Conservation (phyloP, 768 basidiomycete genomes). For the Rhodotorula graminis region DNA sequence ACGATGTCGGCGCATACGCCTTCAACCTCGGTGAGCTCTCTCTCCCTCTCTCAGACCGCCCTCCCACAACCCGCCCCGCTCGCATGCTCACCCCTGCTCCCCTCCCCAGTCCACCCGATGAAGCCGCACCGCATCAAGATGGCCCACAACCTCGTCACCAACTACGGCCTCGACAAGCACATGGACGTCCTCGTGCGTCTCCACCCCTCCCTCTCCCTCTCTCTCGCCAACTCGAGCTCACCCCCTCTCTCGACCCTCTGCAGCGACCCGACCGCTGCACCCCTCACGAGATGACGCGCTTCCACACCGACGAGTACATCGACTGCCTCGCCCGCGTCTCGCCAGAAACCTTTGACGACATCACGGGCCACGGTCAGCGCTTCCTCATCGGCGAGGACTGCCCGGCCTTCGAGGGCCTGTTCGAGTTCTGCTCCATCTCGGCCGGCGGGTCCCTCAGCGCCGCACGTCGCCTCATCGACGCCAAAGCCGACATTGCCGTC, state of each 20-base stretch:
- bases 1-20: constrained; percentile 36
- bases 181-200: constrained; percentile 80
- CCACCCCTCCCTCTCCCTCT: not conserved
- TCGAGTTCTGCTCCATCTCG: constrained; percentile 94
- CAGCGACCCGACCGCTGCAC: constrained; percentile 68
- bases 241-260: not conserved
- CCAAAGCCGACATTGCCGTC: constrained; percentile 74
- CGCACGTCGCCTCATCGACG: constrained; percentile 70
- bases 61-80: no score
- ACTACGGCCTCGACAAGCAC: constrained; percentile 87
- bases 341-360: constrained; percentile 80
- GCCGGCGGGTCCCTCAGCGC: constrained; percentile 95
- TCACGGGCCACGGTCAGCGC: constrained; percentile 76
- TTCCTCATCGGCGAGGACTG: constrained; percentile 86
- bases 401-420: constrained; percentile 91
- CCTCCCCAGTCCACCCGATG: constrained; percentile 72
- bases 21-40: constrained; percentile 34
- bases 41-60: not conserved
- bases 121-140: constrained; percentile 93
- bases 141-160: constrained; percentile 82
- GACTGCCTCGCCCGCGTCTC: constrained; percentile 82
- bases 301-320: constrained; percentile 98
- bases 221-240: not conserved
- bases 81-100: not conserved
- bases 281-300: constrained; percentile 76